Evolutionary conservation across 192 early-diverging fungal species (phyloP), one percentile per base, ranked within the genome.

Genomic region (Thamnidium elegans): DNA sequence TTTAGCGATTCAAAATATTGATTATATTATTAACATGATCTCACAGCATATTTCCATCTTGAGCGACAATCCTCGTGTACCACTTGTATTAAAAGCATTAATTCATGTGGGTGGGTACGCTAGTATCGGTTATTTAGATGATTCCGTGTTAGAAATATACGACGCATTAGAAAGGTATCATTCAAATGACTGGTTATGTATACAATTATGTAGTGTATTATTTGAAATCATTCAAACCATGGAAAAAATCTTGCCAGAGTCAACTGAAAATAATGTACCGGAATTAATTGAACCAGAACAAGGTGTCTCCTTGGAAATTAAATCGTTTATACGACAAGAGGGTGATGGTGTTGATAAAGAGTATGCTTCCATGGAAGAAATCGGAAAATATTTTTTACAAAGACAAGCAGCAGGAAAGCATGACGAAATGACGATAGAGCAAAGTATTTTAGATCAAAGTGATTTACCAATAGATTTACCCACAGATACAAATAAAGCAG

Each of bases 81-180:
- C 84, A 0, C 71, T 78, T 39, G 81, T 86, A 7, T 66, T 86
- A 3, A 78, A 68, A 32, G 70, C 81, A 1, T 46, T 86, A 20
- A 70, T 86, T n/a, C 72, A 69, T 36, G 58, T 83, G 3, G 81
- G 73, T 19, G 81, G 81, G 13, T 39, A 63, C 1, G 58, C 62
- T 23, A 70, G 75, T 4, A 48, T 86, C 11, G 48, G 66, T 6
- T 81, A 77, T 70, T 45, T 86, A 11, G 75, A 80, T 46, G 84
- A 86, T 44, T 75, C 80, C 7, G 70, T 86, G 3, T 70, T 75
- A 14, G 84, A 86, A 34, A 80, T 83, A 20, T 85, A 82, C 60
- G 81, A 81, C 51, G 84, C 78, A 26, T 53, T 86, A 47, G 81
- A 83, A 61, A 53, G 69, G 10, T 80, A 78, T 70, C 72, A 77